Evolutionary conservation across 345 rosid genomes (phyloP).

Genomic region (Acer negundo): DNA sequence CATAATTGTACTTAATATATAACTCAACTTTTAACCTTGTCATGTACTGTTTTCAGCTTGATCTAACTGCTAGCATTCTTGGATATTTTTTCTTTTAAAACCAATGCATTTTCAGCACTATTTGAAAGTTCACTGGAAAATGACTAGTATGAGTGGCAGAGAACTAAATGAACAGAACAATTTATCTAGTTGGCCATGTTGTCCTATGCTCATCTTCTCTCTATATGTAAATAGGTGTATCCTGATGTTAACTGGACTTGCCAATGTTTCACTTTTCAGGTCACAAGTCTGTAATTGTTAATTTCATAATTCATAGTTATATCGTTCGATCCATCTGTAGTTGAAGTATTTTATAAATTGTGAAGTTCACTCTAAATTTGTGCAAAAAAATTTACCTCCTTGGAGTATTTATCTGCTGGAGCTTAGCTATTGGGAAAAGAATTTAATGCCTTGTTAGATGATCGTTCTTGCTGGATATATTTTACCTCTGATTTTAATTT

Average conservation of each 20-base stretch:
- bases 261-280: background rate
- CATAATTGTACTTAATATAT: too few relatives aligned
- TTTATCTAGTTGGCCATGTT: background rate
- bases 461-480: slow-evolving; percentile 10
- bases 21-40: background rate
- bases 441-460: slow-evolving; percentile 13
- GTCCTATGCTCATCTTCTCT: background rate
- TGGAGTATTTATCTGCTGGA: background rate
- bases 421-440: background rate
- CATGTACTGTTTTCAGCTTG: background rate
- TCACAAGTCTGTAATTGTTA: background rate
- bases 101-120: background rate
- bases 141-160: background rate
- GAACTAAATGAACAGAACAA: background rate
- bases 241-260: background rate
- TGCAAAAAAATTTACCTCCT: too few relatives aligned
- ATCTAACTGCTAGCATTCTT: too few relatives aligned
- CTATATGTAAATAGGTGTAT: background rate
- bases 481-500: background rate
- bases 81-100: background rate
- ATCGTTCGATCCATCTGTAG: background rate
- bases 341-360: background rate
- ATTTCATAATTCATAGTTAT: background rate
- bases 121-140: background rate
- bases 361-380: background rate